These are phyloP conservation scores for Sporisorium scitamineum DNA, from an alignment of 1,284 basidiomycete genomes.

Conservation along the genomic window DNA sequence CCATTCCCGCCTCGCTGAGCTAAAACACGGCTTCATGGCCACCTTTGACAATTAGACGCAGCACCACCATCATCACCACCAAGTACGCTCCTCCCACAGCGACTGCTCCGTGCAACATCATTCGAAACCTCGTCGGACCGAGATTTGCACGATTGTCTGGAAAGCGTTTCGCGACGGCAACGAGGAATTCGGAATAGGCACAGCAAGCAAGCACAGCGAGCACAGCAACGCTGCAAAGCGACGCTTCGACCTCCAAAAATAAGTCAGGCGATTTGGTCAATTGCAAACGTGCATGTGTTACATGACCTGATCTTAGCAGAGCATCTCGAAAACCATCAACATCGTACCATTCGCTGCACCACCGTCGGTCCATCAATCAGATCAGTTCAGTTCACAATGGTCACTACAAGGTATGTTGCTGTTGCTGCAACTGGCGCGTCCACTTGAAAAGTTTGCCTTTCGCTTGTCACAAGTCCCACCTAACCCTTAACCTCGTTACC, in stretches of 20 bases:
- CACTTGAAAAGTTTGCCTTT: too few relatives aligned
- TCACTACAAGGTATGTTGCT: constrained; percentile 42
- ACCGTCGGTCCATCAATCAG: not conserved
- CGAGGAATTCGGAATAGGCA: constrained; percentile 31
- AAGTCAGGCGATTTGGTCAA: constrained; percentile 38
- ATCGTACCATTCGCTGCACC: constrained; percentile 2
- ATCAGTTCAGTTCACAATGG: constrained; percentile 18
- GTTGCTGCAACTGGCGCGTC: not conserved
- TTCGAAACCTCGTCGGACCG: not conserved
- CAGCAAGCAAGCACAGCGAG: not conserved
- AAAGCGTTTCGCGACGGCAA: constrained; percentile 15
- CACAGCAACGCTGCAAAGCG: too few relatives aligned
- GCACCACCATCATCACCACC: not conserved
- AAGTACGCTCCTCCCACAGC: not conserved
- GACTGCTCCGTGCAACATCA: not conserved
- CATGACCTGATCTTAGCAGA: constrained; percentile 20
- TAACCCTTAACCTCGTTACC: not conserved
- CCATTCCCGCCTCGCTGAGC: not conserved
- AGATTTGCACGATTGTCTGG: constrained; percentile 2
- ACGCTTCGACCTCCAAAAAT: not conserved
- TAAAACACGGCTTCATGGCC: not conserved
- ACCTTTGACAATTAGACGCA: not conserved
- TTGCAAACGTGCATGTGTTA: not conserved
- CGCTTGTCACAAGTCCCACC: not conserved
- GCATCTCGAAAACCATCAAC: constrained; percentile 1